Evolutionary conservation across 352 stramenopile species (phyloP), one percentile per base, ranked within the genome.

Genomic region (Pythium sp.): DNA sequence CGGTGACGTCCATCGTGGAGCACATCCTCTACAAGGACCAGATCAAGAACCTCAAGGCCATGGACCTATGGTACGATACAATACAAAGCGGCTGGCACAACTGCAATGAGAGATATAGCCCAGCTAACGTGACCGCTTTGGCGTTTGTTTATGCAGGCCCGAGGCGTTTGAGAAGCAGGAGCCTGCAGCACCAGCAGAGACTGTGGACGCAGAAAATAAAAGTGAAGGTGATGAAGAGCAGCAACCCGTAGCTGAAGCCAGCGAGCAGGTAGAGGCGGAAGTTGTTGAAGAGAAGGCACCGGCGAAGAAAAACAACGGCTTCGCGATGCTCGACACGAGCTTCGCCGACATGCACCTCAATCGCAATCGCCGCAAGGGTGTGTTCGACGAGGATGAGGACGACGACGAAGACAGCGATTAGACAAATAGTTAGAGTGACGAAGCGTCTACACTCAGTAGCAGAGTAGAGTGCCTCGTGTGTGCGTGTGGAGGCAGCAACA

Each of bases 11-110:
- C 46, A 93, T 94, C 57, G 90, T 99, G 60, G 86, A 96, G 77
- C 95, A 99, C 73, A 98, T 99, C 81, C 73, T 99, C 38, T 99
- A 99, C 84, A 99, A 99, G 70, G 97, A 99, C 70, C 97, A 99
- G 84, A 96, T 99, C 59, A 98, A 98, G 71, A 95, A 99, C 78
- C 89, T 99, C 34, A 97, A 98, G 81, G 79, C 78, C 49, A 97
- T 97, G 68, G 82, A 87, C 24, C 80, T 99, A 4, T 99, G 97
- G 97, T 69, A 34, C 26, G 58, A 30, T 46, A 18, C 32, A 20
- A 26, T 47, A 47, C 30, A n/a, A 36, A 20, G 12, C 24, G 7
- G 4, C 3, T 30, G 14, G 14, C 38, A 15, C 2, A 58, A 24
- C 24, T 8, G 18, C 15, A 49, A n/a, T 49, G 41, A 49, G 15